Evolutionary conservation across 352 stramenopile genomes (phyloP), one percentile per base, ranked within the genome.

Genomic region (Saprolegnia diclina): DNA sequence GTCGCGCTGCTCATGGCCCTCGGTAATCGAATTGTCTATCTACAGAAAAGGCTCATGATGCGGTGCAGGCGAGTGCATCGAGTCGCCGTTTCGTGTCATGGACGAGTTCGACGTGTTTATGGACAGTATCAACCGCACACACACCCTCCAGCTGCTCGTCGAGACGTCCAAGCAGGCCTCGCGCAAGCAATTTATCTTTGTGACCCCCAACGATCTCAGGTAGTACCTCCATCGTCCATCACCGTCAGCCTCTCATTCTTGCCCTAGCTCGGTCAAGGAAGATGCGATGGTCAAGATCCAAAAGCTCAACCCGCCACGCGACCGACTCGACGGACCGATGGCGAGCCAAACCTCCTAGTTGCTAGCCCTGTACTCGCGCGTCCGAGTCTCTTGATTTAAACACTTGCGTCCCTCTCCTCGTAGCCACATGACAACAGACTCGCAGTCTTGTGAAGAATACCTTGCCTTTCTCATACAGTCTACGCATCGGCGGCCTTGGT

Each of bases 31-130:
- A 21, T 77, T n/a, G 57, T 7, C 78, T 21, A 52, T 52, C 18
- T 52, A 52, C 18, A 52, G 18, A 19, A 52, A 52, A 52, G 18
- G 45, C 45, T 21, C 21, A 52, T 19, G 45, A 19, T 19, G n/a
- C 7, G 56, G 22, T 53, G 56, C 26, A 56, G 56, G 87, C 5
- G 79, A 94, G 72, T 92, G 83, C 72, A 93, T 92, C 63, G 87
- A 95, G 70, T 95, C 85, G 63, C 95, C 95, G 19, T 98, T 98
- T 75, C 88, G 96, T 67, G 92, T 99, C 42, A 98, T 99, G 91
- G 96, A 99, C 74, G 96, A 99, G 82, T 99, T 99, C 73, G 96
- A 99, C 77, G 96, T 99, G 37, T 99, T 99, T 72, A 98, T 99
- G 85, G 97, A 99, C 82, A 92, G 96, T 24, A 88, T 98, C 35